Base-by-base conservation (phyloP, 331 rosid genomes). In the Malus hybrid region DNA sequence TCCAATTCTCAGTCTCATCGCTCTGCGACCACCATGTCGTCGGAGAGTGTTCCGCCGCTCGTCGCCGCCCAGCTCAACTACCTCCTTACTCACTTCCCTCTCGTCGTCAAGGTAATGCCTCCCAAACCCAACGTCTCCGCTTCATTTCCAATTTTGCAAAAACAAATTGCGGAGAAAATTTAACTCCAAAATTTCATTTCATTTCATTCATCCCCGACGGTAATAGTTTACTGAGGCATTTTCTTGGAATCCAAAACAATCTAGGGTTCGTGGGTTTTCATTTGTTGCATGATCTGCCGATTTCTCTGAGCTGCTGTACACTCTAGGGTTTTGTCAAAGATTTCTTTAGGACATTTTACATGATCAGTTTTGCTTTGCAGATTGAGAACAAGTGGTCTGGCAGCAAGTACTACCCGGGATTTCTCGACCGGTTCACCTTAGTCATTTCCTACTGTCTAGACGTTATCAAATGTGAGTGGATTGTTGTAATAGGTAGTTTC, bases 341-440 rank as follows among this genome's bases (percentile, higher is more conserved):
- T 2, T 70, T 61, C 10, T 15, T 64, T 31, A 29, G 68, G 44
- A 31, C 68, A 16, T 64, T 39, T 70, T 70, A 3, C 34, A n/a
- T 33, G 44, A 60, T 60, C 57, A 39, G 10, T 67, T 80, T 74
- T 28, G 42, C 19, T 70, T 78, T 63, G 34, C 93, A 93, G 98
- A 83, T 94, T 77, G 96, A 94, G 67, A 86, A 92, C 48, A 82
- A 83, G 86, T 94, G 98, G 95, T 91, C 98, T 6, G 83, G 92
- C 12, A 85, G 90, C 86, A 92, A 82, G 76, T 78, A 83, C 79
- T 78, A 63, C 80, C 84, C 90, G 1, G 85, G 86, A 36, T 33
- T 80, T 29, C 46, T 83, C 36, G 99, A 92, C 86, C 93, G 97
- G 31, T 92, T 95, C 90, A 86, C 96, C 18, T 77, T 95, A 76